Base-by-base conservation (phyloP, 257 asterid genomes). In the Rhazya stricta region DNA sequence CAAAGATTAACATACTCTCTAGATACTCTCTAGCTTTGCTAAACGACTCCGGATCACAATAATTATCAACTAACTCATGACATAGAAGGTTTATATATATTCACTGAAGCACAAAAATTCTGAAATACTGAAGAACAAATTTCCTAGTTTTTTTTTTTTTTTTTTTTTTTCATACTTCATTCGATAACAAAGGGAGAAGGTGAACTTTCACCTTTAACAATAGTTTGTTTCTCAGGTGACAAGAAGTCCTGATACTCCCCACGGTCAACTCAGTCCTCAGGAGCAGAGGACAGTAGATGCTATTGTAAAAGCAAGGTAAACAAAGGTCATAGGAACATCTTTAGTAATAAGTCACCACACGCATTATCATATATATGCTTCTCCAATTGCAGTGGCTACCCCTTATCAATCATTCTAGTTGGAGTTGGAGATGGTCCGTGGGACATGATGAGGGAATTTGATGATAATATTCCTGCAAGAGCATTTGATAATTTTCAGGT, bases 201-300 rank as follows among this genome's bases (percentile, higher is more conserved):
- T 2, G 12, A 16, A 63, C 18, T 5, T 63, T 63, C 6, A 6
- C 27, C 13, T 19, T 23, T 66, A 66, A 37, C 9, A 23, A 10
- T 66, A 21, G 1, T 10, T 2, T 37, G 16, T 16, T 9, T 66
- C 15, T 21, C 54, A 88, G 92, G 94, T 89, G 63, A 89, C 91
- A n/a, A 82, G 94, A 87, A 89, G 84, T 61, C 72, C 73, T 13
- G 91, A 85, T 74, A 89, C 89, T 50, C 87, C 83, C 39, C 32
- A 56, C 56, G 88, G 81, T 27, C 85, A 82, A 69, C 78, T 87
- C n/a, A 89, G 94, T 76, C 74, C 75, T n/a, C 94, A 87, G 73
- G 94, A 89, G 83, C 83, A 63, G 74, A 84, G 77, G 69, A 89
- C 94, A 16, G 87, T 87, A 65, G 89, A 89, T 50, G 94, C 94